Conservation (phyloP, 2,329 filamentous ascomycete species). For the Aspergillus sp. region DNA sequence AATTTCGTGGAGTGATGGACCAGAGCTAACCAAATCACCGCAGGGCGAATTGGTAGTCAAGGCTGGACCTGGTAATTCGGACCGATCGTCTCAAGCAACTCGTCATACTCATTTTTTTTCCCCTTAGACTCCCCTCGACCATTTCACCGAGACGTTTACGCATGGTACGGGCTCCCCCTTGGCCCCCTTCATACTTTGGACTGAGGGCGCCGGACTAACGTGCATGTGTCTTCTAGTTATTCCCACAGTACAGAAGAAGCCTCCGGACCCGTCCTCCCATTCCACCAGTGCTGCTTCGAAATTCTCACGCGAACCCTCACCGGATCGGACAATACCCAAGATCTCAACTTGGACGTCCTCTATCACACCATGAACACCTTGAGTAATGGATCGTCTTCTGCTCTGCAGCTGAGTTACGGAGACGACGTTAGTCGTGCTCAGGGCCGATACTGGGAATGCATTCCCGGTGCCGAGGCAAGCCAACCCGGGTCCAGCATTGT, state of each 20-base stretch:
- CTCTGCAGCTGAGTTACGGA: conserved; percentile 19
- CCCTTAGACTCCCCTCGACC: neutral
- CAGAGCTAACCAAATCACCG: conserved; percentile 1
- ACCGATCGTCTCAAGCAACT: neutral
- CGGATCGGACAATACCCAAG: conserved; percentile 10
- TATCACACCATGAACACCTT: conserved; percentile 17
- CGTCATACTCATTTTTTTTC: neutral
- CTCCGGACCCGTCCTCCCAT: conserved; percentile 20
- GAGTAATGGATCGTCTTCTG: conserved; percentile 14
- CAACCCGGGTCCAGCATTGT: neutral
- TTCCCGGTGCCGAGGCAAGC: conserved; percentile 21
- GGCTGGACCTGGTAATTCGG: conserved; percentile 7
- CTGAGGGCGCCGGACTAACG: neutral
- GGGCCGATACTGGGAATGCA: conserved; percentile 24
- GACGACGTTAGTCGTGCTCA: conserved; percentile 18
- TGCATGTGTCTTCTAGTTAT: conserved; percentile 12
- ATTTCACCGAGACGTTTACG: conserved; percentile 9
- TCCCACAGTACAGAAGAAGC: conserved; percentile 18
- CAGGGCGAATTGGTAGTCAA: conserved; percentile 23
- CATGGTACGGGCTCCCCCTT: conserved; percentile 10
- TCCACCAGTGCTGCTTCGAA: conserved; percentile 23
- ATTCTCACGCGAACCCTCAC: conserved; percentile 19
- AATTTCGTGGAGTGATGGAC: no score
- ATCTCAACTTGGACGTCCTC: conserved; percentile 16
- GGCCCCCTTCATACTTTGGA: neutral